Evolutionary conservation across 495 filamentous ascomycete genomes (phyloP).

Genomic region (Jackrogersella minutella): DNA sequence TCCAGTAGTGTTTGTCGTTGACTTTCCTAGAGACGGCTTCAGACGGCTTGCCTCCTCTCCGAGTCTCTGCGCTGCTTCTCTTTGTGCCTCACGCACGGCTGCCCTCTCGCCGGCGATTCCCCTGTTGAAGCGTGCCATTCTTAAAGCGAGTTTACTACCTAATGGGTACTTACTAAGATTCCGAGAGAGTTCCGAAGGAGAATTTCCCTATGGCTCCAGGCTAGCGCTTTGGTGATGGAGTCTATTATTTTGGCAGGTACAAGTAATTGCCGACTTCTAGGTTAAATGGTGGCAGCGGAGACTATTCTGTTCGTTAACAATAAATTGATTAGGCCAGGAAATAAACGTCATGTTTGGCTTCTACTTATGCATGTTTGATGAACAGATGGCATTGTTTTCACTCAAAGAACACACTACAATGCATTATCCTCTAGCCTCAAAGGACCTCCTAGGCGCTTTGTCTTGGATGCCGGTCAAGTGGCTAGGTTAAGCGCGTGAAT

Average conservation of each 20-base stretch:
- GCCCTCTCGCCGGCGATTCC: conserved; percentile 22
- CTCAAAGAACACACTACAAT: background rate
- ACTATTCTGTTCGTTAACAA: background rate
- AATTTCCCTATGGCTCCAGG: no score
- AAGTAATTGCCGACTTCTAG: no score
- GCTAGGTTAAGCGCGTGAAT: no score
- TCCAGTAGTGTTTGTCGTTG: background rate
- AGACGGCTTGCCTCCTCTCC: background rate
- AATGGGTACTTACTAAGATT: background rate
- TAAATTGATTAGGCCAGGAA: background rate
- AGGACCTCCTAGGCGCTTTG: background rate
- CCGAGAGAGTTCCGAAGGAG: no score
- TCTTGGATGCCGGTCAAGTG: background rate
- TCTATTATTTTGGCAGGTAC: no score
- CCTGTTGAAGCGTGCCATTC: background rate
- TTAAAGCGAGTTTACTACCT: background rate
- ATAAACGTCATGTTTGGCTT: background rate
- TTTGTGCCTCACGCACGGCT: conserved; percentile 10
- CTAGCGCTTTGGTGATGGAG: no score
- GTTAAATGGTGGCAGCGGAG: background rate
- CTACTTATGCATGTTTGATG: background rate
- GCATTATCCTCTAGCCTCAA: background rate
- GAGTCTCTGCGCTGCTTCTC: background rate
- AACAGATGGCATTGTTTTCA: background rate
- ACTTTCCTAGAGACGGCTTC: background rate